Percentiles rank a stretch among this genome's conserved stretches.
Evolutionary conservation across 148 eudicot genomes (phyloP).

Genomic region (Camellia granthamiana): DNA sequence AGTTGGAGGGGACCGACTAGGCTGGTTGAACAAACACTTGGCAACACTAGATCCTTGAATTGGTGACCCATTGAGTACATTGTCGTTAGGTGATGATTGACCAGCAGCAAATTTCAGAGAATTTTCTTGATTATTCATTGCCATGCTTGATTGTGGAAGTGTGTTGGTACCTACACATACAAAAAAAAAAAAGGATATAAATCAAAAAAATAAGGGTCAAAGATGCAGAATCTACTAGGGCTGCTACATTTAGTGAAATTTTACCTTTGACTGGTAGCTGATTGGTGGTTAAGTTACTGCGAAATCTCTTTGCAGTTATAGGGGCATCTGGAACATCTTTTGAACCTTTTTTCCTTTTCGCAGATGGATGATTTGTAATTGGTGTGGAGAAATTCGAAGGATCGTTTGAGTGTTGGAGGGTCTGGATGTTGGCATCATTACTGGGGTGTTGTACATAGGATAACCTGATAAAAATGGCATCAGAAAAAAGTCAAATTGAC

Average conservation of each 20-base stretch:
- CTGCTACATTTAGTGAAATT: background rate
- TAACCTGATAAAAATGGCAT: conserved; percentile 31
- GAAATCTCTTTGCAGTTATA: conserved; percentile 47
- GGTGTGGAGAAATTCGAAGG: conserved; percentile 42
- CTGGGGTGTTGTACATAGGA: conserved; percentile 40
- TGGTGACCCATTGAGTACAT: conserved; percentile 22
- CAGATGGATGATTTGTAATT: conserved; percentile 24
- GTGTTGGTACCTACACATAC: conserved; percentile 29
- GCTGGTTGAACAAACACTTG: conserved; percentile 61
- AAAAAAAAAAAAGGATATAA: background rate
- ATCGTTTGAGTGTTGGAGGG: conserved; percentile 30
- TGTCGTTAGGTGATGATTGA: conserved; percentile 24
- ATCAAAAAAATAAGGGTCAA: background rate
- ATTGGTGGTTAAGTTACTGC: conserved; percentile 25
- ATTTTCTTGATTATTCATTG: conserved; percentile 22
- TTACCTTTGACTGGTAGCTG: conserved; percentile 42
- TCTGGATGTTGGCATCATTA: conserved; percentile 41
- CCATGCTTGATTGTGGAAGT: conserved; percentile 26
- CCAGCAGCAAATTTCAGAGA: conserved; percentile 27
- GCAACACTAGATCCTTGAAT: conserved; percentile 61
- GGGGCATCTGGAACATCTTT: conserved; percentile 38
- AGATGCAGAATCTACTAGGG: background rate
- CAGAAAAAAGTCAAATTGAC: background rate
- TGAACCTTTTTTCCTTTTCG: conserved; percentile 54
- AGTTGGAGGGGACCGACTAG: conserved; percentile 41